phyloP scores from a whole-genome alignment of 306 rosid genomes.

The Amphicarpaea edgeworthii region DNA sequence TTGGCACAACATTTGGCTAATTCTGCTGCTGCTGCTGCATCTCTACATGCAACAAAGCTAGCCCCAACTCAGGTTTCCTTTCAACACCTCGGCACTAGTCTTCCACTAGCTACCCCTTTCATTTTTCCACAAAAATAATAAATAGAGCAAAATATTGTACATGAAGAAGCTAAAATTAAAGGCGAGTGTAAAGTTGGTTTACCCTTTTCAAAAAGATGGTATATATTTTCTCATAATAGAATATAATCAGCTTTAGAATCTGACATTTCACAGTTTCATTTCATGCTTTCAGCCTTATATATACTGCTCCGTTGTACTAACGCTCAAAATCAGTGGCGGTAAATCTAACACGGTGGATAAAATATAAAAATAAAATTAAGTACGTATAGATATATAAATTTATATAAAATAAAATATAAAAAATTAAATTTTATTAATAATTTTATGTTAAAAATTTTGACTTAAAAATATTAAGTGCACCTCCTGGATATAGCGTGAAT shows the following conservation, averaged over 20 bases:
- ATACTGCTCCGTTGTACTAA: neutral
- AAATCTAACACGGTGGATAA: no score
- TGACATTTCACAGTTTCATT: conserved; percentile 7
- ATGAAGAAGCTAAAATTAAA: conserved; percentile 4
- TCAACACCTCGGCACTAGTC: neutral
- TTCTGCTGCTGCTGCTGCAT: conserved; percentile 6
- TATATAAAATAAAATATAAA: no score
- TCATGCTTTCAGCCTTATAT: neutral
- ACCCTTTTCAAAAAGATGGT: neutral
- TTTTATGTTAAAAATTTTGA: no score
- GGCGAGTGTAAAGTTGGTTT: conserved; percentile 1
- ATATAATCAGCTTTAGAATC: conserved; percentile 2
- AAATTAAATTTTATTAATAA: no score
- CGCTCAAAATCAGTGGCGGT: neutral
- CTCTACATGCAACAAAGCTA: conserved; percentile 1
- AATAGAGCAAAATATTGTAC: neutral
- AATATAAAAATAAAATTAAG: no score
- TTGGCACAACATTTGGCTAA: neutral
- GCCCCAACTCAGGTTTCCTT: conserved; percentile 10
- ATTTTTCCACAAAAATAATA: conserved; percentile 1
- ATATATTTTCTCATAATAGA: neutral
- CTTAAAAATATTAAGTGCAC: no score
- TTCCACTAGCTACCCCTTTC: conserved; percentile 9
- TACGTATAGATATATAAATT: no score
- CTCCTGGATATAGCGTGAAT: no score